phyloP scores from a whole-genome alignment of 2,329 filamentous ascomycete species.

The Gaeumannomyces sp. region DNA sequence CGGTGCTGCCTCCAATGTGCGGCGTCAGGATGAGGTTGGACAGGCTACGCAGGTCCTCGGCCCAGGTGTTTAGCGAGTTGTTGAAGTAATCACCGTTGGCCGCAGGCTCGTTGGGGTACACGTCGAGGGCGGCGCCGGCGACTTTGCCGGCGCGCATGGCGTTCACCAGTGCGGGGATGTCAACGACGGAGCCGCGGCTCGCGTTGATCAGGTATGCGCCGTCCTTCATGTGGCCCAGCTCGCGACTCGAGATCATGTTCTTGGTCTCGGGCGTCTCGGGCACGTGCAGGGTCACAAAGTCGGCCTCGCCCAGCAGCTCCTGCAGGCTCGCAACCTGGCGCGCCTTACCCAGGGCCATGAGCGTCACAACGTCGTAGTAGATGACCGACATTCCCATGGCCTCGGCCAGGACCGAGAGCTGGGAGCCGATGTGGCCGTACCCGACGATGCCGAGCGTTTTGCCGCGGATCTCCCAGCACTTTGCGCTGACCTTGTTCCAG shows the following conservation, averaged over 20 bases:
- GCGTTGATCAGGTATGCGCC: conserved; percentile 96
- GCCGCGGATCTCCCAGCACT: conserved; percentile 96
- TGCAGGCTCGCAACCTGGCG: conserved; percentile 75
- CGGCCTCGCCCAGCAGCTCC: conserved; percentile 68
- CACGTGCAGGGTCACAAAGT: conserved; percentile 93
- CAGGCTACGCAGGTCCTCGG: conserved; percentile 73
- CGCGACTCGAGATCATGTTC: conserved; percentile 75
- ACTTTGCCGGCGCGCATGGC: conserved; percentile 81
- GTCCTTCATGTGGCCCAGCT: conserved; percentile 85
- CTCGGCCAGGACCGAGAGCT: conserved; percentile 91
- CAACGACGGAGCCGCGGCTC: conserved; percentile 85
- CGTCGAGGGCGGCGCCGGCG: conserved; percentile 91
- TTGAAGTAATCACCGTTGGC: conserved; percentile 96
- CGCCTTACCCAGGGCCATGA: conserved; percentile 90
- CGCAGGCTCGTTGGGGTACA: conserved; percentile 89
- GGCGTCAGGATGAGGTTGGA: conserved; percentile 94
- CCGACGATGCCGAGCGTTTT: conserved; percentile 96
- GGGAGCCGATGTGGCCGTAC: conserved; percentile 95
- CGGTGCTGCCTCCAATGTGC: conserved; percentile 95
- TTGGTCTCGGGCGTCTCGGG: conserved; percentile 89
- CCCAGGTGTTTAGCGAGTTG: conserved; percentile 75
- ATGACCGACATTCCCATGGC: conserved; percentile 98
- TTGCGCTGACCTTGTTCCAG: conserved; percentile 97
- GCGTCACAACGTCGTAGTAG: conserved; percentile 89
- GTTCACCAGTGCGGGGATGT: conserved; percentile 86